Evolutionary conservation across 257 asterid genomes (phyloP).

Genomic region (Nicotiana noctiflora): DNA sequence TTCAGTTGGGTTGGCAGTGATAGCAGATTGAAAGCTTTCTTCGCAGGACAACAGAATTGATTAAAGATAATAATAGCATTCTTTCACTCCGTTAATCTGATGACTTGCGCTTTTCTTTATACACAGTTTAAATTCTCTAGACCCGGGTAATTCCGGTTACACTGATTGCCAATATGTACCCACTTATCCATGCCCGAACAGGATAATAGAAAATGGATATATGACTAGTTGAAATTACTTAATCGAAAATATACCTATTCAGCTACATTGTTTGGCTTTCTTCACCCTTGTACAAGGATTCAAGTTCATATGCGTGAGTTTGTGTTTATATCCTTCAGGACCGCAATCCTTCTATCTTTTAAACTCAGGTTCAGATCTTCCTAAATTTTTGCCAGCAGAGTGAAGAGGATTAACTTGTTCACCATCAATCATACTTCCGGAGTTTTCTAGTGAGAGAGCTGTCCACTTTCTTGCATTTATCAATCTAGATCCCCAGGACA

Average conservation of each 20-base stretch:
- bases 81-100: background rate
- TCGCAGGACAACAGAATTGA: slow-evolving; percentile 38
- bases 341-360: background rate
- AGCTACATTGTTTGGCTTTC: background rate
- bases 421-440: background rate
- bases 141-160: background rate
- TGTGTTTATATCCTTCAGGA: background rate
- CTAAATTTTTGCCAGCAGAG: background rate
- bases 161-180: background rate
- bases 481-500: background rate
- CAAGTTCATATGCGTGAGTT: background rate
- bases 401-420: background rate
- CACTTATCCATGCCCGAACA: background rate
- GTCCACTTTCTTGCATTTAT: background rate
- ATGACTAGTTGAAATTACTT: background rate
- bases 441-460: background rate
- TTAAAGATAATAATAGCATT: background rate
- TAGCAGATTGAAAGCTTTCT: slow-evolving; percentile 60
- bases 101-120: background rate
- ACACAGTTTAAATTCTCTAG: background rate
- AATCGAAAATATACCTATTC: background rate
- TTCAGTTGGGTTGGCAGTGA: slow-evolving; percentile 80
- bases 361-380: background rate
- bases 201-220: background rate
- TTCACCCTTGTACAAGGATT: background rate